Evolutionary conservation across 2,329 filamentous ascomycete species (phyloP).

Genomic region (Aspergillus cejpii): DNA sequence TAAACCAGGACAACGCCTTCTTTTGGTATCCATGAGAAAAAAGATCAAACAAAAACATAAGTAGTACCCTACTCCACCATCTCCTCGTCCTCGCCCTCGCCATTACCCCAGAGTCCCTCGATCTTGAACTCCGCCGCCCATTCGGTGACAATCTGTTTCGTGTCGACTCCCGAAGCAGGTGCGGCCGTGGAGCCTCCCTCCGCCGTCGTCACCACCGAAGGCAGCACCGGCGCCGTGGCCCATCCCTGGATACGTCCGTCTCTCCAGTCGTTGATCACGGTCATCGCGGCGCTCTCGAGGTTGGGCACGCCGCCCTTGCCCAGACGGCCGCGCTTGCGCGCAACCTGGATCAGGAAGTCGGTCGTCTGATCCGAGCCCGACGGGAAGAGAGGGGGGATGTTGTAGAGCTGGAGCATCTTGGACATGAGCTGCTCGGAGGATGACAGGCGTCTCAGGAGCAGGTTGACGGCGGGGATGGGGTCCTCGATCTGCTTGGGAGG

Average conservation of each 20-base stretch:
- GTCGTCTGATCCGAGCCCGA: slow-evolving; percentile 68
- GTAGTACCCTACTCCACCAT: slow-evolving; percentile 33
- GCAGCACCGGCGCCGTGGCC: slow-evolving; percentile 67
- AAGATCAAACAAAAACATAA: slow-evolving; percentile 18
- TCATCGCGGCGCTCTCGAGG: slow-evolving; percentile 76
- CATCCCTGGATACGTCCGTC: slow-evolving; percentile 92
- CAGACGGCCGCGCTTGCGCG: slow-evolving; percentile 81
- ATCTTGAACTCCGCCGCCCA: slow-evolving; percentile 95
- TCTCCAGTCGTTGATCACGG: slow-evolving; percentile 92
- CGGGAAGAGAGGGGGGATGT: slow-evolving; percentile 69
- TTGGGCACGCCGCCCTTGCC: slow-evolving; percentile 89
- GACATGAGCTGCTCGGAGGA: slow-evolving; percentile 64
- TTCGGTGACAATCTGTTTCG: slow-evolving; percentile 79
- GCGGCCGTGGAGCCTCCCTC: slow-evolving; percentile 25
- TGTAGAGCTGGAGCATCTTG: slow-evolving; percentile 77
- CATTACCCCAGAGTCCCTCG: slow-evolving; percentile 82
- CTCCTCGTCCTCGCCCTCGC: slow-evolving; percentile 33
- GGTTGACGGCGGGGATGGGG: slow-evolving; percentile 74
- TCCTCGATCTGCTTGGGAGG: slow-evolving; percentile 93
- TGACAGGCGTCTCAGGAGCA: slow-evolving; percentile 76
- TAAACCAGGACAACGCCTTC: slow-evolving; percentile 15
- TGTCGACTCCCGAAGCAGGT: slow-evolving; percentile 50
- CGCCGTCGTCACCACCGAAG: slow-evolving; percentile 44
- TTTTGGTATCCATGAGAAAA: slow-evolving; percentile 30
- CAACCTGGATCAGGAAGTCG: slow-evolving; percentile 91